Evolutionary conservation across 2,329 filamentous ascomycete species (phyloP).

Genomic region (Cladosporium colombiae): DNA sequence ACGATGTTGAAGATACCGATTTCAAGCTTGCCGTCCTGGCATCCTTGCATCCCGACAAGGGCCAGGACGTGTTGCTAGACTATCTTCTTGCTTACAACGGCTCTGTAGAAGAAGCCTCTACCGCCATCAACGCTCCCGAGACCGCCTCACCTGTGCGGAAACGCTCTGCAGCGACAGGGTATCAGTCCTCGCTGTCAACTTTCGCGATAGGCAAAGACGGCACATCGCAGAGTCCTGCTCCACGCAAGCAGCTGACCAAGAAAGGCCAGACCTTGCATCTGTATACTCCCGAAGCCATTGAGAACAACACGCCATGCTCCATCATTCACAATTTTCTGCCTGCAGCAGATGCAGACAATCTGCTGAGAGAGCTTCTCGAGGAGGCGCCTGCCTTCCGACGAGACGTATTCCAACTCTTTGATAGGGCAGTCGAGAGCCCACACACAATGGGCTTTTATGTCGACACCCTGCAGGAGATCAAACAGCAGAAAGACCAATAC

Average conservation of each 20-base stretch:
- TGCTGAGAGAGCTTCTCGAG: slow-evolving; percentile 73
- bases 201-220: slow-evolving; percentile 24
- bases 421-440: slow-evolving; percentile 79
- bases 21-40: slow-evolving; percentile 82
- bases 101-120: slow-evolving; percentile 66
- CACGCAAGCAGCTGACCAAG: slow-evolving; percentile 56
- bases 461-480: slow-evolving; percentile 68
- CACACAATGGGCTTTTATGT: slow-evolving; percentile 86
- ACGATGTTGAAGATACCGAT: slow-evolving; percentile 75
- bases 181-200: slow-evolving; percentile 45
- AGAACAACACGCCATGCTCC: slow-evolving; percentile 82
- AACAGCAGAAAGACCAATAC: slow-evolving; percentile 74
- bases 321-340: slow-evolving; percentile 91
- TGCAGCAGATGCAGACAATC: slow-evolving; percentile 65
- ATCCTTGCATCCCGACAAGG: slow-evolving; percentile 68
- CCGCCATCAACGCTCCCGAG: slow-evolving; percentile 49
- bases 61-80: slow-evolving; percentile 72
- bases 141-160: slow-evolving; percentile 38
- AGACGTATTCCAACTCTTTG: slow-evolving; percentile 81
- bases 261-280: slow-evolving; percentile 83
- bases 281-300: slow-evolving; percentile 78
- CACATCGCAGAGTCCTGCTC: background rate
- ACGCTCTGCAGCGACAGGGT: slow-evolving; percentile 35
- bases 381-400: slow-evolving; percentile 72
- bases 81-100: slow-evolving; percentile 76